Percentiles rank a stretch among this genome's conserved stretches.
These are phyloP conservation scores for Exobasidium rhododendri DNA, from an alignment of 1,284 basidiomycete species.

Conservation along the genomic window DNA sequence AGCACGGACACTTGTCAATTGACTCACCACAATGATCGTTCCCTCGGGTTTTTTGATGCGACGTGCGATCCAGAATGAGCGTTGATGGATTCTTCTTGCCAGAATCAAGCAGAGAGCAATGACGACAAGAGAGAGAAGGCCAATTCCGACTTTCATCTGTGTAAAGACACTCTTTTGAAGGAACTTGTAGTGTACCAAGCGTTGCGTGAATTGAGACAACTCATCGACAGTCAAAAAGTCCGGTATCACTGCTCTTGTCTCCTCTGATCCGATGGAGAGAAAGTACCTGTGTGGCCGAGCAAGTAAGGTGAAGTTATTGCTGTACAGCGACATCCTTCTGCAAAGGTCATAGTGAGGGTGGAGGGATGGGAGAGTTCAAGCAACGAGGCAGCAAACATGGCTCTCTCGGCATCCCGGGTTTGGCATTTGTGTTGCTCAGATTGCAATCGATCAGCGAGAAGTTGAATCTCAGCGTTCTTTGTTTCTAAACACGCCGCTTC, in stretches of 20 bases:
- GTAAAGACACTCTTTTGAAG: background rate
- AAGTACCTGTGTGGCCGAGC: background rate
- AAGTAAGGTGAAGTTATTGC: background rate
- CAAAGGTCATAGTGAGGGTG: background rate
- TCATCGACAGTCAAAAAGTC: background rate
- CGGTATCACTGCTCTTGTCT: background rate
- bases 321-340: background rate
- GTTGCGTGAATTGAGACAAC: background rate
- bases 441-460: too few relatives aligned
- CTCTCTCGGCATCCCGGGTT: too few relatives aligned
- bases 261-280: background rate
- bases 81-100: conserved; percentile 3
- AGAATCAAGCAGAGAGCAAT: background rate
- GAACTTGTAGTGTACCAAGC: background rate
- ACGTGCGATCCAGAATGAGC: background rate
- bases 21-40: background rate
- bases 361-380: background rate
- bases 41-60: background rate
- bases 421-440: too few relatives aligned
- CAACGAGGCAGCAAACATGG: too few relatives aligned
- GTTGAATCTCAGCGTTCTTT: too few relatives aligned
- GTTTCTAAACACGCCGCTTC: too few relatives aligned
- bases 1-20: too few relatives aligned
- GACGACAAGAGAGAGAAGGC: background rate
- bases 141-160: conserved; percentile 6